Conservation (phyloP, 805 yeast species). For the Cyberlindnera japonica region DNA sequence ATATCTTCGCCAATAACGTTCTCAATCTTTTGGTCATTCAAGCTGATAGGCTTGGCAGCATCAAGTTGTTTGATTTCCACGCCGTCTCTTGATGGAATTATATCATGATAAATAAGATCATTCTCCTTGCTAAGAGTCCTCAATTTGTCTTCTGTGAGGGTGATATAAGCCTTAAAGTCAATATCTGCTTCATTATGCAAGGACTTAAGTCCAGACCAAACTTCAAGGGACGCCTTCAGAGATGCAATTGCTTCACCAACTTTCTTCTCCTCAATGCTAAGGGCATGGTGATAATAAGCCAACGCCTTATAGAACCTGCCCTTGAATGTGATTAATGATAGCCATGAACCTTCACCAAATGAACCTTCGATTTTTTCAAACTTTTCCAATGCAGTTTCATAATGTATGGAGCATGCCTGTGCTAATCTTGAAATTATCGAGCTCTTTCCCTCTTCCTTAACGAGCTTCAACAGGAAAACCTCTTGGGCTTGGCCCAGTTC, state of each 20-base stretch:
- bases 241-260: constrained; percentile 77
- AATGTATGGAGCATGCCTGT: constrained; percentile 54
- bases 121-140: constrained; percentile 67
- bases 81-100: constrained; percentile 57
- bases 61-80: constrained; percentile 55
- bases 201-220: constrained; percentile 29
- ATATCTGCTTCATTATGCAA: constrained; percentile 32
- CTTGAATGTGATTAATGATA: constrained; percentile 48
- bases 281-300: constrained; percentile 57
- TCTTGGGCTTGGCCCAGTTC: constrained; percentile 91
- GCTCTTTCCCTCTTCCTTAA: constrained; percentile 41
- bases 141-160: constrained; percentile 34
- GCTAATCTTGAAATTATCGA: constrained; percentile 72
- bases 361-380: constrained; percentile 31
- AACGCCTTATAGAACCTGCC: constrained; percentile 52
- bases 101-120: constrained; percentile 83
- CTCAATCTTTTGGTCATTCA: constrained; percentile 45
- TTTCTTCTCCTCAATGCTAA: constrained; percentile 52
- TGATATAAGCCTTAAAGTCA: constrained; percentile 32
- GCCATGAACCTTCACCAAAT: constrained; percentile 50
- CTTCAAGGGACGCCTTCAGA: constrained; percentile 46
- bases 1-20: constrained; percentile 48
- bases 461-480: constrained; percentile 61
- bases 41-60: constrained; percentile 57
- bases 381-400: constrained; percentile 43